Percentiles rank a stretch among this genome's conserved stretches.
Conservation (phyloP, 495 filamentous ascomycete genomes). For the Astrothelium subdiscretum region DNA sequence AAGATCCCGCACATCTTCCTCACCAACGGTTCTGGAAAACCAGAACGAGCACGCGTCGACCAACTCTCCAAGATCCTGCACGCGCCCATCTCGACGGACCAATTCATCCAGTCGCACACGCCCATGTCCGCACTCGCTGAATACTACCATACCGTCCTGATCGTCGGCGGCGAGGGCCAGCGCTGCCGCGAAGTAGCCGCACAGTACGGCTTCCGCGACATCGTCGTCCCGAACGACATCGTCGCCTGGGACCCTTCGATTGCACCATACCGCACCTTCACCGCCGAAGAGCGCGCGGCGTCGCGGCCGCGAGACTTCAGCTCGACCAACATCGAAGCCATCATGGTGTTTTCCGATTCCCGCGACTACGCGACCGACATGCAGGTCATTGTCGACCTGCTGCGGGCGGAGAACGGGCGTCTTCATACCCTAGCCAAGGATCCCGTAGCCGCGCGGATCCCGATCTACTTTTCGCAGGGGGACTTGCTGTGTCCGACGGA, state of each 20-base stretch:
- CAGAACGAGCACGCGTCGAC: constrained; percentile 42
- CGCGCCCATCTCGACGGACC: constrained; percentile 46
- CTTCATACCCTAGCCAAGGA: constrained; percentile 56
- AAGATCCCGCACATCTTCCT: constrained; percentile 63
- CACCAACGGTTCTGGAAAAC: constrained; percentile 56
- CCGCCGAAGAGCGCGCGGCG: constrained; percentile 45
- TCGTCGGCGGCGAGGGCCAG: constrained; percentile 56
- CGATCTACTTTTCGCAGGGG: constrained; percentile 66
- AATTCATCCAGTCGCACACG: constrained; percentile 58
- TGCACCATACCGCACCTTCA: constrained; percentile 49
- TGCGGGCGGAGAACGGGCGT: constrained; percentile 62
- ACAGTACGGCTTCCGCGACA: constrained; percentile 53
- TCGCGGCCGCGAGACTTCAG: constrained; percentile 52
- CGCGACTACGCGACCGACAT: constrained; percentile 75
- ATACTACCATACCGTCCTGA: constrained; percentile 54
- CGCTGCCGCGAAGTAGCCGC: constrained; percentile 55
- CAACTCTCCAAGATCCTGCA: constrained; percentile 48
- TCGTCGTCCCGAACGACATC: constrained; percentile 56
- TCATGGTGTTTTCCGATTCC: constrained; percentile 73
- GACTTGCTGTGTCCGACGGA: constrained; percentile 68
- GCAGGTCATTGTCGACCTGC: constrained; percentile 74
- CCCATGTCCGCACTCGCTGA: constrained; percentile 56
- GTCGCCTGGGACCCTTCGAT: constrained; percentile 49
- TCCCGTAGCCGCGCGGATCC: constrained; percentile 55
- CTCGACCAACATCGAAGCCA: constrained; percentile 65